Evolutionary conservation across 495 filamentous ascomycete genomes (phyloP), one percentile per base, ranked within the genome.

Genomic region (Astrothelium subdiscretum): DNA sequence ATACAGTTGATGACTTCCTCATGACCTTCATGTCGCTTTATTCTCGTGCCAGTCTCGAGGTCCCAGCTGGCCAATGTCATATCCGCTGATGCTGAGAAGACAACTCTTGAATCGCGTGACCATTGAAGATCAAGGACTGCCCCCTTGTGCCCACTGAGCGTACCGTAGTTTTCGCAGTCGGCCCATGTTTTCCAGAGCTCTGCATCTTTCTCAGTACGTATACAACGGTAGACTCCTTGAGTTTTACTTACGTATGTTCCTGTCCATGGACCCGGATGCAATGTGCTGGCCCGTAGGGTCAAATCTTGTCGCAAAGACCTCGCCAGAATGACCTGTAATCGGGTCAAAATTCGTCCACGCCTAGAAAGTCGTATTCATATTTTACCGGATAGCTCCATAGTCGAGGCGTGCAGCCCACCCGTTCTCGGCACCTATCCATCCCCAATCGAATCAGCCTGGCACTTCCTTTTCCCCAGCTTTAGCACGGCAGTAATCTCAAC

Each of bases 31-130:
- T 99, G 94, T 67, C 91, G 81, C 62, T 94, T 85, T 80, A 97
- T 94, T 69, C 94, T 84, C 52, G 82, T 77, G 0, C 91, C 91
- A 3, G 89, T 91, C 63, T 92, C 90, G 24, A 94, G 72, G 70
- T 99, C 92, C 94, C 94, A 99, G 72, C 89, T 95, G 42, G 91
- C 91, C 40, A 99, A 78, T 63, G 88, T 90, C 79, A 83, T 89
- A 70, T 97, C 92, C 62, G 92, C 91, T 42, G 92, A 96, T 31
- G 92, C 92, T 32, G 95, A 96, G 71, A 94, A 97, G 64, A 99
- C 73, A 58, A 91, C 86, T 69, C 85, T 83, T 32, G 90, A 94
- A 74, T 97, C 92, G 72, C 94, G 87, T 5, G 94, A 95, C 95
- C 95, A 99, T 70, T 94, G 88, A 27, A 99, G 79, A 73, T 97